Base-by-base conservation (phyloP, 441 rosid species). In the Euphorbia corollata region DNA sequence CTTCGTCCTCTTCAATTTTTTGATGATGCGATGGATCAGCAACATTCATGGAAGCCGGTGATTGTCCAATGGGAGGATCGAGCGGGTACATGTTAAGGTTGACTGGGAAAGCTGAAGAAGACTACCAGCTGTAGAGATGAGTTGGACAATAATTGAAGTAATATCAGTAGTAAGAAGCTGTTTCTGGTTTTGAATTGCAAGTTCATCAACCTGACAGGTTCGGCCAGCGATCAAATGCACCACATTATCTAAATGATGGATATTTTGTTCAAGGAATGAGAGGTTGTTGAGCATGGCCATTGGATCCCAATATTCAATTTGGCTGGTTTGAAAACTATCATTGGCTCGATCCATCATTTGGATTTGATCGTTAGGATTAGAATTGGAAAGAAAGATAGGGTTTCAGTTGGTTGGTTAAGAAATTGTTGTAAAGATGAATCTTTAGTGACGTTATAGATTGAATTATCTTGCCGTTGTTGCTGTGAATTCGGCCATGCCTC, bases 111-210 rank as follows among this genome's bases (percentile, higher is more conserved):
- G 32, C 32, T 27, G 98, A 63, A 92, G 91, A 75, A 93, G 96
- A 77, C 87, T 88, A 60, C 97, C 98, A 1, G 97, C 95, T 47
- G 97, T 82, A 20, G 98, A 90, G 76, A 90, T 93, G 76, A 93
- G 73, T 78, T 93, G 98, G 67, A 90, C 89, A 30, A 93, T 90
- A 59, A 90, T 86, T 0, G 97, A 93, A 77, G 96, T 90, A 61
- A 93, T 86, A 80, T 90, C 96, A 6, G 96, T 85, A n/a, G 89
- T 88, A 34, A 93, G 68, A 59, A 90, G 87, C 77, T 90, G 94
- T 69, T 87, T 94, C 59, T 88, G 91, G 79, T 88, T 90, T 79
- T 92, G 98, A 59, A 82, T 75, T 51, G 71, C 79, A 36, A 86
- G 77, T 59, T 88, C 91, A 61, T 85, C 85, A 0, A 63, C 59